Base-by-base conservation (phyloP, 2,329 filamentous ascomycete genomes). In the Onygenales sp. region DNA sequence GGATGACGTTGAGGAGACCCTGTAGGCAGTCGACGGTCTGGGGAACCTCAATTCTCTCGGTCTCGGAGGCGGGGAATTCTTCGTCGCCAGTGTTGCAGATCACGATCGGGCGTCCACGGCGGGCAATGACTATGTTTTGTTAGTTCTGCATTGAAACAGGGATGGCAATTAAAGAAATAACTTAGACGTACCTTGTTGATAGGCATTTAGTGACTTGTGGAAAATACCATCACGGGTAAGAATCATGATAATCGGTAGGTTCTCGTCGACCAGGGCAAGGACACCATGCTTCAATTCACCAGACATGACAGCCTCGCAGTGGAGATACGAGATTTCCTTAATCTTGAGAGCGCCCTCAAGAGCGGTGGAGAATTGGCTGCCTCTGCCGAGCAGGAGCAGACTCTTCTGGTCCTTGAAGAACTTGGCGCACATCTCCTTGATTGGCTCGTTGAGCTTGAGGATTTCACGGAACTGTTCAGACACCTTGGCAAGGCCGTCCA, bases 301-400 rank as follows among this genome's bases (percentile, higher is more conserved):
- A 60, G 93, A 97, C 93, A 98, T 98, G 78, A 98, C 93, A 64
- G 93, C 93, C 78, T 98, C 93, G 74, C 93, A 98, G 75, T 98
- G 93, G 56, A 98, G 87, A 75, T 98, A 98, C 14, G 92, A 97
- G 66, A 98, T 98, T 77, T 98, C 93, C 83, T 98, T 98, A 75
- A 98, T 98, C 81, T 98, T 98, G 63, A 98, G 80, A 49, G 93
- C 93, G 75, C 82, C 93, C 79, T 98, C 93, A 21, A 98, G 84
- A 54, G 93, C 93, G 64, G 93, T 98, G 56, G 92, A 91, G 78
- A 91, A 95, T 76, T 98, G 93, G 69, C 89, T 89, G 63, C 93
- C 93, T 78, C 93, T 88, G 57, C 93, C 93, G 57, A 98, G 82
- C 52, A 98, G 83, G 58, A 98, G 80, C 65, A 98, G 75, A 60